A percentile compares a stretch with the other conserved stretches of the same genome.
Evolutionary conservation across 345 rosid species (phyloP).

Genomic region (Bruguiera sexangula): DNA sequence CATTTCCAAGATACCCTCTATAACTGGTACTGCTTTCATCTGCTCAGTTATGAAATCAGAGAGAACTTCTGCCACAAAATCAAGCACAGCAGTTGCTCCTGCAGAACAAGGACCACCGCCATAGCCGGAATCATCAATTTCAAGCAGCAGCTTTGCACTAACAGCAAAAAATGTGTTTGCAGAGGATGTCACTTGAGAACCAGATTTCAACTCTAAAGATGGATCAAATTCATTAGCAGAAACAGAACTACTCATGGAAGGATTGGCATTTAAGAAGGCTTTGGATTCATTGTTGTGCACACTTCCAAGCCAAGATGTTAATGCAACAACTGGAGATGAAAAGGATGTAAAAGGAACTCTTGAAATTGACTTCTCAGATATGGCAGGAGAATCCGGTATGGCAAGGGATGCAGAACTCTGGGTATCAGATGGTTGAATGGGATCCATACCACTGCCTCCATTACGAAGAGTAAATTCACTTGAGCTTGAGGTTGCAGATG

Average conservation of each 20-base stretch:
- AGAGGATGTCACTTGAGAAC: slow-evolving; percentile 52
- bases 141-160: slow-evolving; percentile 67
- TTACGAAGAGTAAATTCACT: slow-evolving; percentile 44
- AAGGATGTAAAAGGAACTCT: slow-evolving; percentile 51
- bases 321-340: slow-evolving; percentile 69
- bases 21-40: slow-evolving; percentile 69
- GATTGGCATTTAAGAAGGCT: slow-evolving; percentile 42
- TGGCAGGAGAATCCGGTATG: slow-evolving; percentile 62
- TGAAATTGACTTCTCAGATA: slow-evolving; percentile 74
- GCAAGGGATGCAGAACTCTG: slow-evolving; percentile 63
- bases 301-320: slow-evolving; percentile 81
- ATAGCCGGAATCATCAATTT: slow-evolving; percentile 88
- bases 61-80: slow-evolving; percentile 95
- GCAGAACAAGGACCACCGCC: slow-evolving; percentile 99
- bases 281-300: slow-evolving; percentile 51
- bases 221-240: slow-evolving; percentile 65
- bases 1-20: slow-evolving; percentile 84
- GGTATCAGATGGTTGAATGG: slow-evolving; percentile 49
- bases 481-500: slow-evolving; percentile 50
- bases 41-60: slow-evolving; percentile 91
- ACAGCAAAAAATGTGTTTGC: slow-evolving; percentile 54
- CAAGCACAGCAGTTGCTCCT: slow-evolving; percentile 92
- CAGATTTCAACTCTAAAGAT: slow-evolving; percentile 61
- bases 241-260: slow-evolving; percentile 62
- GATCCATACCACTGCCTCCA: slow-evolving; percentile 33